Evolutionary conservation across 2,329 filamentous ascomycete genomes (phyloP).

Genomic region (Pseudocercospora vitis): DNA sequence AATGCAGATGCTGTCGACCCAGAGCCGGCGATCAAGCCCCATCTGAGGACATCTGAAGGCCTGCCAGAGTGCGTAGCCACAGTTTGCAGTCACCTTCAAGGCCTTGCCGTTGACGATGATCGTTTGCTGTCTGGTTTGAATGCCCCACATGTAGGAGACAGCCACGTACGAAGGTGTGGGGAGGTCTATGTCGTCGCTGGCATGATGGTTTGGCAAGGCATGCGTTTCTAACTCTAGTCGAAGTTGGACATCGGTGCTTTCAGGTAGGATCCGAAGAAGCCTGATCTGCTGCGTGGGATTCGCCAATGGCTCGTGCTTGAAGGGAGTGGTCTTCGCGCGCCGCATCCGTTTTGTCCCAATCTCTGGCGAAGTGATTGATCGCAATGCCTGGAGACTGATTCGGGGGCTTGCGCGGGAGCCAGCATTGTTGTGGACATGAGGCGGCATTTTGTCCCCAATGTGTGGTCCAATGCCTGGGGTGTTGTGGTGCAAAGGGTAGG

Average conservation of each 20-base stretch:
- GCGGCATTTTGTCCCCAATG: background rate
- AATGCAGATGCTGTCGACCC: conserved; percentile 19
- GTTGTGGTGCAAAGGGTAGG: background rate
- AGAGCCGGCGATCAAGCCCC: conserved; percentile 2
- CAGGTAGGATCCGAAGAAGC: conserved; percentile 3
- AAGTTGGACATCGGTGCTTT: background rate
- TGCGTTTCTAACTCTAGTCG: background rate
- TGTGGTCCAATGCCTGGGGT: too few relatives aligned
- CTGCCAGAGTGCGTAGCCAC: conserved; percentile 1
- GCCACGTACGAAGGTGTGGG: background rate
- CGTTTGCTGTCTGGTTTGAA: background rate
- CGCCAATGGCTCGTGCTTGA: conserved; percentile 1
- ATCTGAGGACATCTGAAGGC: background rate
- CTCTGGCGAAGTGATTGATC: background rate
- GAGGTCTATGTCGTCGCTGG: too few relatives aligned
- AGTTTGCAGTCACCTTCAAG: background rate
- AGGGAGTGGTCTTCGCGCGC: background rate
- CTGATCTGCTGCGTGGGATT: background rate
- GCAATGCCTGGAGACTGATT: background rate
- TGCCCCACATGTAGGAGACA: conserved; percentile 6
- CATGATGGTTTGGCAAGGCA: background rate
- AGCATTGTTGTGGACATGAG: background rate
- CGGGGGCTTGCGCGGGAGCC: background rate
- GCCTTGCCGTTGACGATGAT: conserved; percentile 4
- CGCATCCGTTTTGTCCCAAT: background rate